Base-by-base conservation (phyloP, 176 grass and related monocot genomes). In the Carex littledalei region DNA sequence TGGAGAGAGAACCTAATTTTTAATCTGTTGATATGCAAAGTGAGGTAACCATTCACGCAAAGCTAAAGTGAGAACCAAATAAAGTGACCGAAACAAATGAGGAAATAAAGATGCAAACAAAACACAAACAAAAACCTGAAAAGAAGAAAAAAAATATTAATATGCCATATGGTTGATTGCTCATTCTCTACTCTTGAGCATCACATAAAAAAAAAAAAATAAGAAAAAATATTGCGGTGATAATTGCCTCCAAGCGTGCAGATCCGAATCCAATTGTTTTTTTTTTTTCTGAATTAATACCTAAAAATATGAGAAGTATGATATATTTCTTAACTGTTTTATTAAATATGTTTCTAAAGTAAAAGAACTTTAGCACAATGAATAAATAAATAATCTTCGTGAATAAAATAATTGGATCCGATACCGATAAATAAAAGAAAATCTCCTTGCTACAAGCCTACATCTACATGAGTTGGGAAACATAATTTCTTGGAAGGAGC, bases 11-110 rank as follows among this genome's bases (percentile, higher is more conserved):
- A 57, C 74, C 52, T 17, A 18, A 34, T 78, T 78, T 63, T 71
- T 78, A 55, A 78, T 78, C 2, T 17, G 74, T 52, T 16, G 14
- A 83, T 53, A 37, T 32, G 22, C 64, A n/a, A 52, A 83, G 60
- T 68, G 60, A 67, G 18, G 64, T 22, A 47, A 67, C 41, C 22
- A 69, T 67, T 21, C 81, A 83, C 63, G 63, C 63, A 83, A 83
- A 81, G 79, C 18, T 45, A 43, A 43, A 81, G 79, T 41, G 17
- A 18, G 57, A 81, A 81, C 57, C 59, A 64, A 63, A 81, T 64
- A 81, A 81, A 67, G 26, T 39, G 41, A 45, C 0, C 8, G 41
- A 20, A 77, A 77, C 20, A 77, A 50, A 18, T 22, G 13, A 50
- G 49, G 20, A 52, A 77, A 77, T 16, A 77, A 77, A 74, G 39